A percentile compares a stretch with the other conserved stretches of the same genome.
These are phyloP conservation scores for Huntiella omanensis DNA, from an alignment of 2,329 filamentous ascomycete species.

Conservation along the genomic window DNA sequence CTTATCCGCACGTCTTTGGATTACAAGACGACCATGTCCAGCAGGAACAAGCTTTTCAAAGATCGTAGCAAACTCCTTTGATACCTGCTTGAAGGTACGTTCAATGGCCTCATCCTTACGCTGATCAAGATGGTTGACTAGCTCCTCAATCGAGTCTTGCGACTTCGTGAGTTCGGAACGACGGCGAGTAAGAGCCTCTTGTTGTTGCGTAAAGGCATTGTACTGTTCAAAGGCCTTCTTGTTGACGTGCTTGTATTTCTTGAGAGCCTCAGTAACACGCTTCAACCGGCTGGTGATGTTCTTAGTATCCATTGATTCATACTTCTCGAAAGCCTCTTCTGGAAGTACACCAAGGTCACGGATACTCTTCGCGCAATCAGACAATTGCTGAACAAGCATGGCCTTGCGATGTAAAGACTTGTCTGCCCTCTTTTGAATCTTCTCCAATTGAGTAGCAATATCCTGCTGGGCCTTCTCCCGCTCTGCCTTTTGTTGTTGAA, in stretches of 20 bases:
- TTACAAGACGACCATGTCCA: conserved; percentile 76
- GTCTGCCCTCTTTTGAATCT: conserved; percentile 75
- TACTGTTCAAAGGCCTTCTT: conserved; percentile 99
- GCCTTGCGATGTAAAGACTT: conserved; percentile 83
- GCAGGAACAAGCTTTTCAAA: conserved; percentile 92
- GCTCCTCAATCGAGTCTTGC: conserved; percentile 72
- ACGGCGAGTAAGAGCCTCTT: conserved; percentile 69
- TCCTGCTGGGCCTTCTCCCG: conserved; percentile 58
- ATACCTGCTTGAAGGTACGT: conserved; percentile 95
- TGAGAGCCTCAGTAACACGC: conserved; percentile 79
- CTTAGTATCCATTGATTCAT: conserved; percentile 64
- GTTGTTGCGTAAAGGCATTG: conserved; percentile 85
- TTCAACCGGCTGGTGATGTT: conserved; percentile 55
- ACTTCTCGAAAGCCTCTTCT: conserved; percentile 84
- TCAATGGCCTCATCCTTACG: conserved; percentile 97
- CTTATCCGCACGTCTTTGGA: conserved; percentile 73
- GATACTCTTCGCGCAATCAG: conserved; percentile 73
- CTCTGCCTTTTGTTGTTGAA: conserved; percentile 37
- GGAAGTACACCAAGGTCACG: conserved; percentile 83
- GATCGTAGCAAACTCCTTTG: conserved; percentile 75
- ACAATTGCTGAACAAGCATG: conserved; percentile 54
- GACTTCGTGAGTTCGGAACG: conserved; percentile 74
- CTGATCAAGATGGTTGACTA: conserved; percentile 82
- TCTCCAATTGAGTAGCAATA: conserved; percentile 59
- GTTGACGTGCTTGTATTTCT: conserved; percentile 96